Base-by-base conservation (phyloP, 768 basidiomycete genomes). In the Russula compacta region DNA sequence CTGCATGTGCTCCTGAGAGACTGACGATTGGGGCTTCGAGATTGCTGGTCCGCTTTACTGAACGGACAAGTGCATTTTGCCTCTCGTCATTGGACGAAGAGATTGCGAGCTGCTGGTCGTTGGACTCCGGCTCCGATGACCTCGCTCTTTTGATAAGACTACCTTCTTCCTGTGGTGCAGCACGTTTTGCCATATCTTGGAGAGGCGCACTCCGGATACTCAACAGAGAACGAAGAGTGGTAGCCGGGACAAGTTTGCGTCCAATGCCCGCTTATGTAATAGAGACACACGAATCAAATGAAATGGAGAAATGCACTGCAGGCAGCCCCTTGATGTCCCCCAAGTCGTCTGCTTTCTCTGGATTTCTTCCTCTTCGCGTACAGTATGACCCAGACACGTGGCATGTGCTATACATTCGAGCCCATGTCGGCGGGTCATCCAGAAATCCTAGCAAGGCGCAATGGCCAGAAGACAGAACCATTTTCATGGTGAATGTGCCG, bases 11-110 rank as follows among this genome's bases (percentile, higher is more conserved):
- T 2, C 95, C 91, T 15, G 84, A 80, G 64, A 99, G 77, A 68
- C 89, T 89, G 69, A 98, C 84, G 69, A 99, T 98, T 33, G 97
- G 97, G 46, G 94, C 93, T 67, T 92, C 87, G 43, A 98, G 80
- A 66, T 82, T 86, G 73, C 90, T 93, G n/a, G 97, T 99, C 49
- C 97, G 81, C 71, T 91, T 89, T 32, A 98, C 83, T 24, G 83
- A 87, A 64, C 94, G 81, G 63, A 95, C 79, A 55, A 94, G 82
- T 21, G 85, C 89, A 70, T 90, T 89, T 72, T 80, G 82, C 54
- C 83, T 78, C 63, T 87, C 85, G 69, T 91, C 84, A 57, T 81
- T 81, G 0, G 82, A 79, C 2, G 86, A 86, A 0, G 91, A 92
- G 40, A 92, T 91, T 42, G 80, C 80, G 52, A 93, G 82, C 68